Evolutionary conservation across 495 filamentous ascomycete genomes (phyloP), one percentile per base, ranked within the genome.

Genomic region (Poronia punctata): DNA sequence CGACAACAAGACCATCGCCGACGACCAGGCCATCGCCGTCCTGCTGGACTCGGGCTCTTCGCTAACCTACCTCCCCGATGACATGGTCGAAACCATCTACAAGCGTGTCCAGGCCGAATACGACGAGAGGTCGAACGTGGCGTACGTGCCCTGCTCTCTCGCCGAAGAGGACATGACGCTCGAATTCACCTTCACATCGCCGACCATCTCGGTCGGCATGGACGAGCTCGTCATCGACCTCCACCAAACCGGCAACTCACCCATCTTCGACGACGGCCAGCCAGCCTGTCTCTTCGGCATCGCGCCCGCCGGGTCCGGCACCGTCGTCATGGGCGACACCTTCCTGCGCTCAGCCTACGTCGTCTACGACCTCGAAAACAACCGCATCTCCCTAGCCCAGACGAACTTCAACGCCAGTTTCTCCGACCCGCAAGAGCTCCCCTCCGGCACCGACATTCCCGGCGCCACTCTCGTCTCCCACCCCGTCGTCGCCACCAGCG

Each of bases 271-370:
- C 11, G 75, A 88, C 56, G 83, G 80, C 18, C 66, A 66, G 9
- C 49, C 64, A 0, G 71, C 79, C 21, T 89, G 85, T 49, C 64
- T 83, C 17, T 88, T 89, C 49, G 87, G 88, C 32, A 83, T 96
- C 57, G 71, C 73, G 6, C 82, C 85, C 9, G 77, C 84, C 4
- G 77, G 74, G 8, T 48, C 63, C n/a, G 76, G 74, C 30, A 80
- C 76, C 3, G 66, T 73, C 25, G 82, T 95, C 4, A 65, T 98
- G 22, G 90, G 90, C 9, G 90, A 98, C 57, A 96, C 90, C 0
- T 98, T 96, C 66, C 70, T 98, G 11, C 76, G 92, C 40, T 85
- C 80, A 23, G 88, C 89, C 0, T 98, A 96, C 53, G 79, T 95
- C 19, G 90, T 98, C 0, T 96, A 88, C 53, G 89, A 96, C 52